A percentile compares a stretch with the other conserved stretches of the same genome.
Conservation (phyloP, 139 green algal genomes). For the Haematococcus sp. region DNA sequence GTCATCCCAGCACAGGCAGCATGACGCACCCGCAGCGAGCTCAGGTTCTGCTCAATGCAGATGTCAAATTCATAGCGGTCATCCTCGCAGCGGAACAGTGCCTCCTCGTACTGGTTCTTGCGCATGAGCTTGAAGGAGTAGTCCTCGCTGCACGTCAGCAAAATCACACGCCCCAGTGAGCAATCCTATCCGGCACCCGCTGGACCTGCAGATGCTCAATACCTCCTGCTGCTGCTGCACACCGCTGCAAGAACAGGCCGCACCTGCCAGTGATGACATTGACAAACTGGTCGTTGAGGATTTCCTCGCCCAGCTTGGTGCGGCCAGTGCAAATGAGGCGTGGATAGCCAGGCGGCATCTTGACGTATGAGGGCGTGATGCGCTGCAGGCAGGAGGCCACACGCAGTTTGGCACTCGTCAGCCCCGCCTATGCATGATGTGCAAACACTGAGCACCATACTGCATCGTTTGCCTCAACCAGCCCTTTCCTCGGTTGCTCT, state of each 20-base stretch:
- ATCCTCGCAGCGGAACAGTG: slow-evolving; percentile 89
- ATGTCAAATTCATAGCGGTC: slow-evolving; percentile 98
- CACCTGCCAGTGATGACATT: slow-evolving; percentile 93
- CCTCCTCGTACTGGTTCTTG: slow-evolving; percentile 98
- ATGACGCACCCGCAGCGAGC: slow-evolving; percentile 55
- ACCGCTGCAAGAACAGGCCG: slow-evolving; percentile 87
- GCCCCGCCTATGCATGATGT: neutral
- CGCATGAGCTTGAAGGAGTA: slow-evolving; percentile 87
- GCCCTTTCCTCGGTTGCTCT: neutral
- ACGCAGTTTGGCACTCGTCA: too few species aligned
- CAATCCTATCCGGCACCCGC: too few species aligned
- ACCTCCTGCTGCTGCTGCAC: too few species aligned
- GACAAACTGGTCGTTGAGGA: slow-evolving; percentile 93
- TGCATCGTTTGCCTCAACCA: neutral
- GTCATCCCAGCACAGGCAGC: too few species aligned
- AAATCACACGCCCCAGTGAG: too few species aligned
- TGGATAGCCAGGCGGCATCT: slow-evolving; percentile 83
- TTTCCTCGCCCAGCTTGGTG: slow-evolving; percentile 37
- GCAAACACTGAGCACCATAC: slow-evolving; percentile 17
- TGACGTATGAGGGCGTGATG: slow-evolving; percentile 87
- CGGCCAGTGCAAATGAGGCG: slow-evolving; percentile 51
- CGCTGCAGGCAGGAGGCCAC: slow-evolving; percentile 29
- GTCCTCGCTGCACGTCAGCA: slow-evolving; percentile 33
- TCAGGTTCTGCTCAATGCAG: slow-evolving; percentile 81
- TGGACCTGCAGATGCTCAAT: too few species aligned